These are phyloP conservation scores for Pleochaeta shiraiana DNA, from an alignment of 2,329 filamentous ascomycete species.

Conservation along the genomic window DNA sequence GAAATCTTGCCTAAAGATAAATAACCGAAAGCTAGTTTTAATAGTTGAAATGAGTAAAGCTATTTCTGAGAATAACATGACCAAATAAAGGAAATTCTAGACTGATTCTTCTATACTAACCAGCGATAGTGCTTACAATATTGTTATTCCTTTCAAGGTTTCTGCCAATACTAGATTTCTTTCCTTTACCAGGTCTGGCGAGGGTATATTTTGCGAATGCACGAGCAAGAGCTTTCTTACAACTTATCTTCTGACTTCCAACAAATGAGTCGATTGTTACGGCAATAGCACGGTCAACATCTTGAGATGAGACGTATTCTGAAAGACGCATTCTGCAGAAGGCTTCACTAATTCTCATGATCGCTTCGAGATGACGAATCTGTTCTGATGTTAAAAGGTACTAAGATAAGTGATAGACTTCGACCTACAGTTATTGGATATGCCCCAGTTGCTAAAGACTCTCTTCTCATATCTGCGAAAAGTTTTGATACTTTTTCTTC, in stretches of 20 bases:
- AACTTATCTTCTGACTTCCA: slow-evolving; percentile 87
- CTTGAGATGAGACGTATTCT: slow-evolving; percentile 73
- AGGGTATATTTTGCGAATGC: slow-evolving; percentile 90
- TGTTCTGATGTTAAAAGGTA: slow-evolving; percentile 24
- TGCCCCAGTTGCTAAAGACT: slow-evolving; percentile 80
- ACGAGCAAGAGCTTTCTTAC: slow-evolving; percentile 84
- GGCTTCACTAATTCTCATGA: slow-evolving; percentile 82
- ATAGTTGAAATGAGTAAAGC: no score
- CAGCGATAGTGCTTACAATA: slow-evolving; percentile 13
- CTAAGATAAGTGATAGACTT: background rate
- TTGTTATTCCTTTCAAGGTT: slow-evolving; percentile 12
- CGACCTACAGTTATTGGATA: slow-evolving; percentile 86
- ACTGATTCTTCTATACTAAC: background rate
- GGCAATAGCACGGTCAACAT: slow-evolving; percentile 93
- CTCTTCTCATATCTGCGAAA: slow-evolving; percentile 89
- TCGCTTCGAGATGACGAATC: slow-evolving; percentile 95
- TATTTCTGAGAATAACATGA: no score
- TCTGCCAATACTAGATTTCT: slow-evolving; percentile 12
- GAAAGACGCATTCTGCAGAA: slow-evolving; percentile 98
- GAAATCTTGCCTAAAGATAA: no score
- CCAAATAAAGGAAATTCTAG: no score
- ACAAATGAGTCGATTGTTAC: slow-evolving; percentile 95
- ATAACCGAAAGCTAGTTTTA: no score
- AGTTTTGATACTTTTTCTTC: slow-evolving; percentile 89
- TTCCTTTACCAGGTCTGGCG: slow-evolving; percentile 17